Percentiles rank a stretch among this genome's conserved stretches.
Evolutionary conservation across 1,284 basidiomycete genomes (phyloP).

Genomic region (Moesziomyces parantarcticus): DNA sequence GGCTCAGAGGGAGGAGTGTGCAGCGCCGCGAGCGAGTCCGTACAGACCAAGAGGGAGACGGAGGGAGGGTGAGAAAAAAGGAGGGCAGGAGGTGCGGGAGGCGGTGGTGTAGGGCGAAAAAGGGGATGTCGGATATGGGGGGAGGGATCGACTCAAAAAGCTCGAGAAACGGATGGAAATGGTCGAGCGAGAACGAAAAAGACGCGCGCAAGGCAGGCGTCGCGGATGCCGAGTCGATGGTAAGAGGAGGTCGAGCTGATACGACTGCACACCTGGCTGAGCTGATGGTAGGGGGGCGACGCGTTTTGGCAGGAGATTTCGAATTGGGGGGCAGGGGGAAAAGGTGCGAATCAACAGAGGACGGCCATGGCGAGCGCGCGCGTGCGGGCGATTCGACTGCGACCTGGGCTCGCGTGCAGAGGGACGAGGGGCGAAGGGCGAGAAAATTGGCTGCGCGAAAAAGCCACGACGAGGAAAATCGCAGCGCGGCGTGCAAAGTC

Average conservation of each 20-base stretch:
- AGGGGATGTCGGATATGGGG: constrained; percentile 7
- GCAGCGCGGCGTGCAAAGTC: constrained; percentile 5
- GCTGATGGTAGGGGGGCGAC: constrained; percentile 40
- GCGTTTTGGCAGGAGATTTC: constrained; percentile 50
- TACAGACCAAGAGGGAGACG: constrained; percentile 7
- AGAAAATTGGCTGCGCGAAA: constrained; percentile 3
- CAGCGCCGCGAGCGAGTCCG: constrained; percentile 7
- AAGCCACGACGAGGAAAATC: constrained; percentile 5
- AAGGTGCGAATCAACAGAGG: constrained; percentile 7
- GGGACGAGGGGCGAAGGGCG: not conserved
- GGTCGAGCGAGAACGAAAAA: constrained; percentile 12
- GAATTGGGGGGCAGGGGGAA: constrained; percentile 27
- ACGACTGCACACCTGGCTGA: constrained; percentile 18
- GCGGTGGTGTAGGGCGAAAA: constrained; percentile 4
- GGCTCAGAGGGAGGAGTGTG: constrained; percentile 14
- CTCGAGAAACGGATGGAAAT: constrained; percentile 19
- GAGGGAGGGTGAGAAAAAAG: constrained; percentile 5
- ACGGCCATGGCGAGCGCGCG: constrained; percentile 5
- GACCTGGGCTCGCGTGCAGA: not conserved
- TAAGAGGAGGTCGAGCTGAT: constrained; percentile 33
- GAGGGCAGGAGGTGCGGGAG: constrained; percentile 3
- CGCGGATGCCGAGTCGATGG: constrained; percentile 18
- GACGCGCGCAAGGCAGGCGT: constrained; percentile 37
- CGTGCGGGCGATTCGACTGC: not conserved
- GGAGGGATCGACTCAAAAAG: constrained; percentile 6